Base-by-base conservation (phyloP, 305 asterid genomes). In the Rubia tinctorum region DNA sequence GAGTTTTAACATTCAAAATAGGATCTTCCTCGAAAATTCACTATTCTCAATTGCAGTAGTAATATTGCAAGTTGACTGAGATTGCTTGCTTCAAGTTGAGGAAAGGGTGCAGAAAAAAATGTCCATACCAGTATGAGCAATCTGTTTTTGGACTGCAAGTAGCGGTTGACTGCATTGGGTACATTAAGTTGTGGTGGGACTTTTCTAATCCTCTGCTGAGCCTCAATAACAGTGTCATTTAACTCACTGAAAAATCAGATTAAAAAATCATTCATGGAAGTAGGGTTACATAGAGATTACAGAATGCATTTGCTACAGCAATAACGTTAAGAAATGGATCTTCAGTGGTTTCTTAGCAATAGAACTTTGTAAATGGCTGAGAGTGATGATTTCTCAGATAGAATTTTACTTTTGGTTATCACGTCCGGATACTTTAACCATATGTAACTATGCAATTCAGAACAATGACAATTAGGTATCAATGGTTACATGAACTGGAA, bases 201-300 rank as follows among this genome's bases (percentile, higher is more conserved):
- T 82, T 82, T 85, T 81, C 89, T 89, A 75, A 86, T 91, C 81
- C 99, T 86, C 84, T 85, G 91, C 76, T 92, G 96, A 66, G 97
- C 98, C 82, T 92, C 97, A 64, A 95, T 86, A 78, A 90, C 96
- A 70, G 99, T 92, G 77, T 90, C 98, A 76, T 95, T 92, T 78
- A 95, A 86, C 82, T 95, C 98, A 73, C 99, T 95, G 97, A 83
- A 80, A 69, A 43, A 74, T 18, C 69, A 77, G 34, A 69, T 27
- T 12, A 74, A 49, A 34, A 17, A 67, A 8, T 44, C 34, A 37
- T 66, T 66, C 25, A 34, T 27, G 40, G 62, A 49, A 20, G 45
- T 47, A 39, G 17, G 34, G 56, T 17, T 34, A 47, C 5, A 47
- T 37, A 37, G 6, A 68, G 65, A 71, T 30, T 68, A 20, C 18